Base-by-base conservation (phyloP, 495 filamentous ascomycete species). In the Chaetomium fimeti region DNA sequence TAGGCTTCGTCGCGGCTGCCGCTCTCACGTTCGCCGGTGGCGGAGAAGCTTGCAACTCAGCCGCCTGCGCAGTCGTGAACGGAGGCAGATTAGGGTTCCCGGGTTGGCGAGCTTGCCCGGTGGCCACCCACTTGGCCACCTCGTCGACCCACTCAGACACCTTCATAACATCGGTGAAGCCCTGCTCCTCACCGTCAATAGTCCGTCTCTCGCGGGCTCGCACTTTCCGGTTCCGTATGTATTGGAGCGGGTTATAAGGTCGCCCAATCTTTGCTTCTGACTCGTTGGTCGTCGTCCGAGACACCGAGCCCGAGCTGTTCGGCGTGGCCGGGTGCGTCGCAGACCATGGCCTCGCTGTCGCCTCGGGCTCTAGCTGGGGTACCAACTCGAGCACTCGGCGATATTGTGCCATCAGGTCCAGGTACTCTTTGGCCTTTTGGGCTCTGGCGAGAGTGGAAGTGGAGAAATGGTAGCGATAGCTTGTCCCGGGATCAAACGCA, bases 231-330 rank as follows among this genome's bases (percentile, higher is more conserved):
- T 97, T 96, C 22, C 93, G 86, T 55, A 96, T 88, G 68, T 87
- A 88, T 70, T 97, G 93, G 25, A 97, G 79, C 6, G 92, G 93
- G 72, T 97, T 93, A 68, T 96, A 96, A 1, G 72, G 68, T 55
- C 92, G 84, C 28, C 87, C 85, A 42, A 86, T 67, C 7, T 57
- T 57, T 32, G 69, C 24, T 13, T 71, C 66, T 5, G 56, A 38
- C 2, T 71, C 69, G 45, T 51, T 60, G 32, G 61, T 66, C 0
- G 64, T 54, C 18, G 57, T 15, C 29, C 64, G 54, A 7, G 61
- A 67, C 5, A 66, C 55, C 8, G 68, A 63, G 13, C 52, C 62
- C 15, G 71, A 69, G 12, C 54, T 66, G 42, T 54, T 76, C 0
- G 79, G 74, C 42, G 75, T 75, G 1, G 61, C 63, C 0, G 73